These are phyloP conservation scores for Diutina ranongensis DNA, from an alignment of 1,139 yeast genomes.

Conservation along the genomic window DNA sequence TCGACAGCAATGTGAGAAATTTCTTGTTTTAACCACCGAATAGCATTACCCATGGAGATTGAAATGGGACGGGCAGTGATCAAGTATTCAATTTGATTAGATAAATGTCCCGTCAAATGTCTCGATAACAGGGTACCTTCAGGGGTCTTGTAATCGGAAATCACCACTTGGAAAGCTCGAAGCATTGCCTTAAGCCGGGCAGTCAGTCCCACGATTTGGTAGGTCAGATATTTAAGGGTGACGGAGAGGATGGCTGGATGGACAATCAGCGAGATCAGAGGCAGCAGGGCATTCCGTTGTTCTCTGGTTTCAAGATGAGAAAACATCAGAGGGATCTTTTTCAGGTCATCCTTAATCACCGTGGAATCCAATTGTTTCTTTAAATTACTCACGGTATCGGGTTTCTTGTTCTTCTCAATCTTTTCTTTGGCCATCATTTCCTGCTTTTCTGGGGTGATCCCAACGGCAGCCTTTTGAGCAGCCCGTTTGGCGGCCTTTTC, in stretches of 20 bases:
- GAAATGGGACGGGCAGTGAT: conserved; percentile 88
- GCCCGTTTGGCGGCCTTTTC: conserved; percentile 89
- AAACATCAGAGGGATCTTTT: conserved; percentile 54
- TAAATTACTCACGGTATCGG: conserved; percentile 35
- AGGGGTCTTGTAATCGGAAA: conserved; percentile 76
- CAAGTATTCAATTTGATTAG: conserved; percentile 90
- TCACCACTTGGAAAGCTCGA: conserved; percentile 71
- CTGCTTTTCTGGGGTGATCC: conserved; percentile 35
- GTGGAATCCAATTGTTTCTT: conserved; percentile 48
- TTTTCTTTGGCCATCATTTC: conserved; percentile 28
- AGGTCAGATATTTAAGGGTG: conserved; percentile 73
- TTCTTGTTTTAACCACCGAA: conserved; percentile 93
- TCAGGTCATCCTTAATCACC: conserved; percentile 31
- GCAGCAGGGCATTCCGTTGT: conserved; percentile 60
- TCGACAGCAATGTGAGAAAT: conserved; percentile 71
- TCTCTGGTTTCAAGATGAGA: conserved; percentile 82
- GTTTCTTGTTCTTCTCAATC: conserved; percentile 24
- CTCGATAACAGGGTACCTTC: conserved; percentile 76
- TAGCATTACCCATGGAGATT: conserved; percentile 95
- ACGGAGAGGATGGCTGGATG: conserved; percentile 80
- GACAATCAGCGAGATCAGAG: conserved; percentile 54
- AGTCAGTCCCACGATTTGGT: conserved; percentile 81
- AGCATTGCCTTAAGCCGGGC: conserved; percentile 81
- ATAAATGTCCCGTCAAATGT: conserved; percentile 76
- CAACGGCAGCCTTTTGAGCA: conserved; percentile 43